A percentile compares a stretch with the other conserved stretches of the same genome.
phyloP scores from a whole-genome alignment of 768 basidiomycete genomes.

The Suillus lakei region DNA sequence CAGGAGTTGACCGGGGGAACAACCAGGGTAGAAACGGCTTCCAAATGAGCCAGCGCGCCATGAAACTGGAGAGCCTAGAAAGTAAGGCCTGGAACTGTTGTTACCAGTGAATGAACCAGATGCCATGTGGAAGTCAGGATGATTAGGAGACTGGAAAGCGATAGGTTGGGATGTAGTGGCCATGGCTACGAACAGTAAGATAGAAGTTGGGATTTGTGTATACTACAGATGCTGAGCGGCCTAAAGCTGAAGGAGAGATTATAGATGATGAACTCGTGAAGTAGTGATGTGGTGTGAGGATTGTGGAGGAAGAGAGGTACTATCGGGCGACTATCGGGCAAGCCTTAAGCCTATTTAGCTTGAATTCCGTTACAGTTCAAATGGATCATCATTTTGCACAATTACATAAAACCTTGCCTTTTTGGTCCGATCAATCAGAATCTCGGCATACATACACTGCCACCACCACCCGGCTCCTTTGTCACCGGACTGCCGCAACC shows the following conservation, averaged over 20 bases:
- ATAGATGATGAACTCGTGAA: background rate
- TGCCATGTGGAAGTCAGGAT: constrained; percentile 40
- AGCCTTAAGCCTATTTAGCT: background rate
- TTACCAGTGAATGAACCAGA: constrained; percentile 54
- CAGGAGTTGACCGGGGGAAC: constrained; percentile 64
- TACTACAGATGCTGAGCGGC: constrained; percentile 14
- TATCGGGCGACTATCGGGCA: constrained; percentile 2
- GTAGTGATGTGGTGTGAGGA: background rate
- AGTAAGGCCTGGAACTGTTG: constrained; percentile 63
- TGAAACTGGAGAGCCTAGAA: constrained; percentile 74
- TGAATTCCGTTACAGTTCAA: background rate
- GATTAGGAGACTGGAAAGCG: constrained; percentile 37
- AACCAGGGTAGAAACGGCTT: constrained; percentile 63
- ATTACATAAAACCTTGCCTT: background rate
- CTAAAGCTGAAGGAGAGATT: constrained; percentile 4
- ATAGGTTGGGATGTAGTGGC: constrained; percentile 49
- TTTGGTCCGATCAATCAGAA: background rate
- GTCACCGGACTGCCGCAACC: background rate
- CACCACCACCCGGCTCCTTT: background rate
- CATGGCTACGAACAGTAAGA: constrained; percentile 30
- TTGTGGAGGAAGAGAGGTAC: constrained; percentile 2
- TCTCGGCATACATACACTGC: background rate
- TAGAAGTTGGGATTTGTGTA: constrained; percentile 1
- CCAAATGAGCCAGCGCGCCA: constrained; percentile 73
- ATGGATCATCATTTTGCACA: background rate